These are phyloP conservation scores for Cutaneotrichosporon cavernicola DNA, from an alignment of 1,284 basidiomycete species.

Conservation along the genomic window DNA sequence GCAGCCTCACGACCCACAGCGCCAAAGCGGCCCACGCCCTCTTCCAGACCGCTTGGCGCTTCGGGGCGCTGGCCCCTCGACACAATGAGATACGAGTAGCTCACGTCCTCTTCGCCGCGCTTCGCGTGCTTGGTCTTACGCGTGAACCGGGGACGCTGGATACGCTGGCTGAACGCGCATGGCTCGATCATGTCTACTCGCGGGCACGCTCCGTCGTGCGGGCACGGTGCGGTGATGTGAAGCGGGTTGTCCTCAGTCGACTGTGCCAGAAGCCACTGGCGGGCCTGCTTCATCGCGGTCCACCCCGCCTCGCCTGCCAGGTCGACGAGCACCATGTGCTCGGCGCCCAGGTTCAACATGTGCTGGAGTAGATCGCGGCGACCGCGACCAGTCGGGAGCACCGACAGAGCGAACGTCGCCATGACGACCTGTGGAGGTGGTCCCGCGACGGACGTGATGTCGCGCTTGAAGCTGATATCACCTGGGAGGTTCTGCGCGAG, in stretches of 20 bases:
- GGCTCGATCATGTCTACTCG: conserved; percentile 58
- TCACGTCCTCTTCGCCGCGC: conserved; percentile 77
- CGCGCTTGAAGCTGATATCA: conserved; percentile 26
- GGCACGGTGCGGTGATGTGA: conserved; percentile 64
- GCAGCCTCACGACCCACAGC: conserved; percentile 42
- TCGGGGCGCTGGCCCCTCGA: conserved; percentile 69
- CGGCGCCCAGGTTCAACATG: conserved; percentile 27
- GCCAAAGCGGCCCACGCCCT: conserved; percentile 31
- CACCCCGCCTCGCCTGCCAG: conserved; percentile 76
- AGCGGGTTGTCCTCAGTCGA: conserved; percentile 12
- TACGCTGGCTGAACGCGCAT: conserved; percentile 82
- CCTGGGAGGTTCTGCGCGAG: conserved; percentile 8
- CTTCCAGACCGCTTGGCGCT: neutral
- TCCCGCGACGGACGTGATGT: conserved; percentile 15
- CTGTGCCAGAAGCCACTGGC: conserved; percentile 67
- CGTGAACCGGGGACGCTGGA: conserved; percentile 81
- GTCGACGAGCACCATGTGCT: conserved; percentile 77
- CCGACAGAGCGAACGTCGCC: conserved; percentile 80
- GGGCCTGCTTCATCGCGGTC: conserved; percentile 74
- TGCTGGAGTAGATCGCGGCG: conserved; percentile 49
- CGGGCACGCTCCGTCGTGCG: conserved; percentile 86
- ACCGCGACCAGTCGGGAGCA: conserved; percentile 63
- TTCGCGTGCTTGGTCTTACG: conserved; percentile 82
- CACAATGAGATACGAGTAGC: conserved; percentile 89
- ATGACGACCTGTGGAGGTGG: conserved; percentile 61